These are phyloP conservation scores for Penicillium brevicompactum DNA, from an alignment of 2,329 filamentous ascomycete species.

Conservation along the genomic window DNA sequence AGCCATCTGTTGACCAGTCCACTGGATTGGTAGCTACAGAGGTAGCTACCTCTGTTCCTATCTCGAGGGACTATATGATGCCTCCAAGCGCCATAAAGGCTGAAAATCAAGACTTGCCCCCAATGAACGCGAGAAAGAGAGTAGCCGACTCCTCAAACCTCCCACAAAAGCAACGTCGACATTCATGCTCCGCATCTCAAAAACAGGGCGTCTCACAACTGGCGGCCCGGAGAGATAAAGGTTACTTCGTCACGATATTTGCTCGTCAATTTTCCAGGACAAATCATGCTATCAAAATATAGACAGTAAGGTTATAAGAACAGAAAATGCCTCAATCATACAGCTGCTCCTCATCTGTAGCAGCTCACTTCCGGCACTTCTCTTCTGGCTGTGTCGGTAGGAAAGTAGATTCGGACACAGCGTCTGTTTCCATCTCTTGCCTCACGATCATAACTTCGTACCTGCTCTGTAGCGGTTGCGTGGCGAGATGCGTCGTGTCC, in stretches of 20 bases:
- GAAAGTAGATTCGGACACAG: background rate
- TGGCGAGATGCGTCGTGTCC: background rate
- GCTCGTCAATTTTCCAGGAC: background rate
- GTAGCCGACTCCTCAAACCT: too few relatives aligned
- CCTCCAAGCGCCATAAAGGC: too few relatives aligned
- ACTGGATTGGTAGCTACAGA: background rate
- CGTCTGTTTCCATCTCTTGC: background rate
- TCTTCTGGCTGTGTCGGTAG: background rate
- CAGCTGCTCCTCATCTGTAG: background rate
- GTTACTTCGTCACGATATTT: background rate
- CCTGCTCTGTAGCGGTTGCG: background rate
- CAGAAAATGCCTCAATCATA: background rate
- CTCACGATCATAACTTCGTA: background rate
- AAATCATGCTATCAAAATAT: background rate
- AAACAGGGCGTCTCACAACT: too few relatives aligned
- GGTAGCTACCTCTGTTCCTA: background rate
- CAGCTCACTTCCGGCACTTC: constrained; percentile 1
- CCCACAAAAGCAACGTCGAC: too few relatives aligned
- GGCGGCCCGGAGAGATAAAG: background rate
- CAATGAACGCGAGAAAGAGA: too few relatives aligned
- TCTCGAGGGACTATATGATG: too few relatives aligned
- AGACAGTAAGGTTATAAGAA: background rate
- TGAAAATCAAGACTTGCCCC: too few relatives aligned
- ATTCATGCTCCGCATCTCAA: too few relatives aligned
- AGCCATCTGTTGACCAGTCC: background rate